Evolutionary conservation across 164 flowering plant genomes (phyloP).

Genomic region (Echeveria elegans): DNA sequence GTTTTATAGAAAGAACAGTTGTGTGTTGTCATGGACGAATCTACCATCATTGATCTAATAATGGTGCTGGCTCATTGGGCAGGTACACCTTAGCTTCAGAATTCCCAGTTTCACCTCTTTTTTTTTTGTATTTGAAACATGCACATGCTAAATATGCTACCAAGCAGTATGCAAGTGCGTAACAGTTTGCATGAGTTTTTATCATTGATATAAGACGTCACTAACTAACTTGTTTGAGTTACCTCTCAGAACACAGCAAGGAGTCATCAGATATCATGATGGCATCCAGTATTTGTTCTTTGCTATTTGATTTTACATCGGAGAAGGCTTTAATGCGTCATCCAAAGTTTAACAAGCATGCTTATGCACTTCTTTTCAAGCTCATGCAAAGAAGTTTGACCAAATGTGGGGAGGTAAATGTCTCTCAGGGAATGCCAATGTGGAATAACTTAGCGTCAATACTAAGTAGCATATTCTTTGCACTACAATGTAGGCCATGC

Average conservation of each 20-base stretch:
- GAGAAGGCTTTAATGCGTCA: constrained; percentile 56
- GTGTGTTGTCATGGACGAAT: constrained; percentile 29
- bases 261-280: constrained; percentile 59
- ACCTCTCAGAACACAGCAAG: constrained; percentile 28
- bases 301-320: constrained; percentile 63
- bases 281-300: constrained; percentile 73
- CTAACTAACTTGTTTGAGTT: constrained; percentile 4
- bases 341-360: constrained; percentile 29
- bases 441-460: background rate
- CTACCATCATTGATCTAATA: constrained; percentile 39
- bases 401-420: constrained; percentile 41
- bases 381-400: constrained; percentile 59
- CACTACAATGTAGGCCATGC: constrained; percentile 2
- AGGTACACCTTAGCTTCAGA: constrained; percentile 30
- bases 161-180: background rate
- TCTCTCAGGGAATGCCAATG: background rate
- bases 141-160: background rate
- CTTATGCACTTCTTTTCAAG: constrained; percentile 31
- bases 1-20: constrained; percentile 44
- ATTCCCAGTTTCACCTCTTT: background rate
- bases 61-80: constrained; percentile 53
- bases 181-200: background rate
- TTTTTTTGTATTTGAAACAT: too few species aligned
- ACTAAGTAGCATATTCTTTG: background rate
- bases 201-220: background rate